A percentile compares a stretch with the other conserved stretches of the same genome.
These are phyloP conservation scores for Lachnellula hyalina DNA, from an alignment of 2,329 filamentous ascomycete genomes.

Conservation along the genomic window DNA sequence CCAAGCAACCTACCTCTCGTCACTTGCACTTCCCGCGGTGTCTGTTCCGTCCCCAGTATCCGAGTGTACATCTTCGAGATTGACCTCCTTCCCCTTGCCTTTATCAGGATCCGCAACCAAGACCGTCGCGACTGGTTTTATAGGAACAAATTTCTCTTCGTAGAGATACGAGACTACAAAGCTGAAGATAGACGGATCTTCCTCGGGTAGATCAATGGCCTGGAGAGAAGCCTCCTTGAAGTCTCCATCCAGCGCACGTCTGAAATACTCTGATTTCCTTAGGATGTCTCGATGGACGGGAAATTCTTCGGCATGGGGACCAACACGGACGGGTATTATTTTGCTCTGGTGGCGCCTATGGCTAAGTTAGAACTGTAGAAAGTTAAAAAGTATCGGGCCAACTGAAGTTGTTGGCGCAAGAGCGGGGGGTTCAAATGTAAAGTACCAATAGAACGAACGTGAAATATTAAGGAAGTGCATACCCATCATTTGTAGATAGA, in stretches of 20 bases:
- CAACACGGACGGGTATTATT: slow-evolving; percentile 42
- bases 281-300: slow-evolving; percentile 44
- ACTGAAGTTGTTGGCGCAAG: slow-evolving; percentile 11
- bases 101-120: slow-evolving; percentile 31
- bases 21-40: slow-evolving; percentile 32
- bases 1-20: slow-evolving; percentile 30
- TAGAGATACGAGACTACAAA: slow-evolving; percentile 48
- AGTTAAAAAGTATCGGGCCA: neutral
- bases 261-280: slow-evolving; percentile 43
- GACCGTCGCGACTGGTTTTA: slow-evolving; percentile 38
- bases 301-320: slow-evolving; percentile 42
- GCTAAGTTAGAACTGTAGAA: neutral
- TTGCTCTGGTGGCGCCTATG: slow-evolving; percentile 40
- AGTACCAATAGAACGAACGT: neutral
- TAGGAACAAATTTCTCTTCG: slow-evolving; percentile 42
- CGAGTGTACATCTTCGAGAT: slow-evolving; percentile 20
- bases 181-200: slow-evolving; percentile 46
- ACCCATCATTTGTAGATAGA: slow-evolving; percentile 46
- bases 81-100: slow-evolving; percentile 41
- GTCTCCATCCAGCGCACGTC: slow-evolving; percentile 42
- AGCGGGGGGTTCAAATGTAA: neutral
- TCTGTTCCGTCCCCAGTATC: slow-evolving; percentile 29
- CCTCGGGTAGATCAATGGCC: slow-evolving; percentile 44
- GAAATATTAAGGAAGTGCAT: slow-evolving; percentile 20
- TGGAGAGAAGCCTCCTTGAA: slow-evolving; percentile 43